Base-by-base conservation (phyloP, 129 eudicot genomes). In the Deinandra increscens region DNA sequence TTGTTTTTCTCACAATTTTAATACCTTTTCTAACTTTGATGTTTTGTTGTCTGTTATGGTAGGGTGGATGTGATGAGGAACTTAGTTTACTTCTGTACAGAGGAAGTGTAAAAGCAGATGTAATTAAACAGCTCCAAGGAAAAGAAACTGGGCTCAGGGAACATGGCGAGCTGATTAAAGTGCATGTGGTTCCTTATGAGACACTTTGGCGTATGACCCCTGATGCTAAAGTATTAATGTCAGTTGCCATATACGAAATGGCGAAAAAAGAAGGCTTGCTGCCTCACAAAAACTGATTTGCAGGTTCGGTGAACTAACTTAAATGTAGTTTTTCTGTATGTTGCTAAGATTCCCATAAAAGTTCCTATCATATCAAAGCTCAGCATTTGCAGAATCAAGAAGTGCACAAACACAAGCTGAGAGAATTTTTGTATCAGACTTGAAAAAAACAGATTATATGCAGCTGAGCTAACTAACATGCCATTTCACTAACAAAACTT, bases 1-100 rank as follows among this genome's bases (percentile, higher is more conserved):
- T 9, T 23, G 60, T 54, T 54, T 23, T 26, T 26, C 31, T 51
- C 22, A 54, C 34, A 58, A 1, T 20, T 26, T 58, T 1, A 6
- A 58, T 31, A 9, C 22, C n/a, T 34, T 7, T 34, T 44, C 20
- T 26, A 38, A 7, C 13, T 65, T 23, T 14, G 5, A 3, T 36
- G 14, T 19, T 33, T 62, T 43, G 9, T 65, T 74, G 50, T 42
- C 66, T 66, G 51, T 58, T 31, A 69, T 70, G 49, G 36, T 48
- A 93, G 98, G 99, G 99, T 37, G 99, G 99, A 20, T 89, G 93
- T 69, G 99, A 94, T 72, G 99, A 94, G 78, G 96, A 85, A 48
- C 75, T 94, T 17, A 88, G 99, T 68, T 79, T 94, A 69, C 87
- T 94, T 80, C 73, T 94, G 43, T 94, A 82, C 84, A 81, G 87